Percentiles rank a stretch among this genome's conserved stretches.
Evolutionary conservation across 2,329 filamentous ascomycete genomes (phyloP).

Genomic region (Verticillium zaregamsianum): DNA sequence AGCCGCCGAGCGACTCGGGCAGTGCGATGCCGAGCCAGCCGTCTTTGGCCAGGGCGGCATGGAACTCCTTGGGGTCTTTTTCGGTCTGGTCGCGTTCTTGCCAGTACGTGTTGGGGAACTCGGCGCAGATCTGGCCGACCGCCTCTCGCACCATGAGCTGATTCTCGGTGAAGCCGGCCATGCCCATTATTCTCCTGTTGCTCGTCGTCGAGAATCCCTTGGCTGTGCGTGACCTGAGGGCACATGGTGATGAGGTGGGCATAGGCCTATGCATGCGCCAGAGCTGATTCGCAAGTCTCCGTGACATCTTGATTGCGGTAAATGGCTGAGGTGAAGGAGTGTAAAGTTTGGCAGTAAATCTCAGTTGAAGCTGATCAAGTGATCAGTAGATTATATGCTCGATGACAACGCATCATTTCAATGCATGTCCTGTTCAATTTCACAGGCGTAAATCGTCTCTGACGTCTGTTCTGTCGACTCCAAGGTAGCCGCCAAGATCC

Average conservation of each 20-base stretch:
- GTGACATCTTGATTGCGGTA: background rate
- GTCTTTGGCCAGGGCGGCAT: slow-evolving; percentile 67
- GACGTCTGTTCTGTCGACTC: background rate
- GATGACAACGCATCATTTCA: background rate
- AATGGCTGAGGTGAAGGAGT: background rate
- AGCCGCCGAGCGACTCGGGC: slow-evolving; percentile 69
- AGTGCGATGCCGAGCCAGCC: slow-evolving; percentile 81
- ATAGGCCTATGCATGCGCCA: background rate
- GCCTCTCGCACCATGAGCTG: slow-evolving; percentile 71
- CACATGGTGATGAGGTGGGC: background rate
- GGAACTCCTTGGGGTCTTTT: slow-evolving; percentile 70
- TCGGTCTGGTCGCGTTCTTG: slow-evolving; percentile 66
- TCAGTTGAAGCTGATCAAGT: background rate
- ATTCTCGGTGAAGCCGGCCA: slow-evolving; percentile 66
- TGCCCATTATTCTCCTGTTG: slow-evolving; percentile 58
- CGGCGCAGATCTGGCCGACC: slow-evolving; percentile 61
- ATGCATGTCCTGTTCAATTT: background rate
- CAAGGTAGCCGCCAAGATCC: background rate
- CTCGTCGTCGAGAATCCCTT: slow-evolving; percentile 30
- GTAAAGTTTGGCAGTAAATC: background rate
- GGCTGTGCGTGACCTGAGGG: background rate
- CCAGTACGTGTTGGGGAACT: slow-evolving; percentile 75
- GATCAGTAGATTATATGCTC: too few relatives aligned
- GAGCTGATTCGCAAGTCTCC: background rate
- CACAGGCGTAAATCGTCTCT: background rate